phyloP scores from a whole-genome alignment of 352 stramenopile species.

The Phytophthora meadii region DNA sequence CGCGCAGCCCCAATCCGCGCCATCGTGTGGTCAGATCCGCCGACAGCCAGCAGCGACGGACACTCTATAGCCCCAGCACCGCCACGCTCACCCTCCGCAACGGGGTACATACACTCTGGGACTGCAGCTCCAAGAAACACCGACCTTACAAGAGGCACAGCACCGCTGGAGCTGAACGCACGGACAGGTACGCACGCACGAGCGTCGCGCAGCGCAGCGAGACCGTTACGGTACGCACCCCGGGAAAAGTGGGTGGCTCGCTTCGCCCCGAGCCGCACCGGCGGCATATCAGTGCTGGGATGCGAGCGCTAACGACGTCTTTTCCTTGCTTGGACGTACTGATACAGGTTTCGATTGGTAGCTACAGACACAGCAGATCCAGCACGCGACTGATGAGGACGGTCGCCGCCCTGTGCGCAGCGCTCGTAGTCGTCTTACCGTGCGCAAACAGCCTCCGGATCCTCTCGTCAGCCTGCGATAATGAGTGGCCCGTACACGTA shows the following conservation, averaged over 20 bases:
- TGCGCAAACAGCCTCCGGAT: conserved; percentile 1
- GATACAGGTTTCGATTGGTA: too few species aligned
- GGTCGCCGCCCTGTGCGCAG: conserved; percentile 17
- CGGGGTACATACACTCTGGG: conserved; percentile 1
- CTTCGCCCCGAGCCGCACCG: neutral
- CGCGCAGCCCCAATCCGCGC: conserved; percentile 1
- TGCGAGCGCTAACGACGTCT: conserved; percentile 3
- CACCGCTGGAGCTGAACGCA: conserved; percentile 9
- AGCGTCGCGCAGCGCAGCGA: conserved; percentile 2
- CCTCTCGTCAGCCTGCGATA: conserved; percentile 24
- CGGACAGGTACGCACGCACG: conserved; percentile 5
- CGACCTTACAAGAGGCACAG: neutral
- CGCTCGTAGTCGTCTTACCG: conserved; percentile 11
- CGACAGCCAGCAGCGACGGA: too few species aligned
- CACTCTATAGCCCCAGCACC: neutral
- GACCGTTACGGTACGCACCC: conserved; percentile 4
- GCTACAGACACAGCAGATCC: neutral
- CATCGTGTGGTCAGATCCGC: too few species aligned
- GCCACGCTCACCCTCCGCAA: neutral
- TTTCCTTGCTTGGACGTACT: neutral
- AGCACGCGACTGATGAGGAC: conserved; percentile 32
- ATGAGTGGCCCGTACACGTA: conserved; percentile 37
- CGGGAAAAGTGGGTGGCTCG: conserved; percentile 1
- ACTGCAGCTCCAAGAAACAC: neutral
- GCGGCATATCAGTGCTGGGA: neutral